These are phyloP conservation scores for Pseudonectria buxi DNA, from an alignment of 2,329 filamentous ascomycete genomes.

Conservation along the genomic window DNA sequence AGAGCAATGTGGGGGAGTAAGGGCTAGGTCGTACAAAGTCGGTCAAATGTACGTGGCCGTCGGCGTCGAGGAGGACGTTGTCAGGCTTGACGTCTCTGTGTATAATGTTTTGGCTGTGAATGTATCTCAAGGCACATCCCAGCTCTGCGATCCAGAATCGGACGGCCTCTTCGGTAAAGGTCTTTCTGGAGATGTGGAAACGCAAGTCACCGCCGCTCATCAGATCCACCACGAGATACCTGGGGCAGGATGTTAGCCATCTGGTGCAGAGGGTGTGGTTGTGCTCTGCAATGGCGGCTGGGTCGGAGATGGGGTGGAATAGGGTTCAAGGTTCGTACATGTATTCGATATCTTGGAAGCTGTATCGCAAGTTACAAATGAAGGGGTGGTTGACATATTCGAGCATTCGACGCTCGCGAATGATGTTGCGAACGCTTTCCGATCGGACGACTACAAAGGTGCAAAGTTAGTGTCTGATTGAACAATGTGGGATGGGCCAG, in stretches of 20 bases:
- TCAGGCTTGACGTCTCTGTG: slow-evolving; percentile 90
- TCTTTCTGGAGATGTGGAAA: slow-evolving; percentile 96
- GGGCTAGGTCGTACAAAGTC: slow-evolving; percentile 68
- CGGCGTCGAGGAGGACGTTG: slow-evolving; percentile 79
- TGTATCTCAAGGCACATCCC: slow-evolving; percentile 82
- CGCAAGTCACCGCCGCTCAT: slow-evolving; percentile 97
- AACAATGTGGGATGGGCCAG: slow-evolving; percentile 1
- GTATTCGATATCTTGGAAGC: slow-evolving; percentile 98
- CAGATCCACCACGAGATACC: slow-evolving; percentile 95
- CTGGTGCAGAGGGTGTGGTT: too few relatives aligned
- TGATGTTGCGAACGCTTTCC: slow-evolving; percentile 96
- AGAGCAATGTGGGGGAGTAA: neutral
- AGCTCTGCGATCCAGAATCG: slow-evolving; percentile 96
- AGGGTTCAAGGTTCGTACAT: slow-evolving; percentile 55
- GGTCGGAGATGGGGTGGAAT: neutral
- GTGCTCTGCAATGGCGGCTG: neutral
- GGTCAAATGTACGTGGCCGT: slow-evolving; percentile 92
- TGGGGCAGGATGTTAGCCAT: slow-evolving; percentile 25
- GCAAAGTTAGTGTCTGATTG: slow-evolving; percentile 14
- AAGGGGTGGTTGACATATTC: slow-evolving; percentile 97
- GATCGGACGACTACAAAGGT: slow-evolving; percentile 73
- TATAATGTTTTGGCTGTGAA: slow-evolving; percentile 80
- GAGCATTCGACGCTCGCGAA: slow-evolving; percentile 94
- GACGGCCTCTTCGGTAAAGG: slow-evolving; percentile 94
- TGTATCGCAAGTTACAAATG: slow-evolving; percentile 96